Conservation (phyloP, 257 asterid species). For the Solanum pinnatisectum region DNA sequence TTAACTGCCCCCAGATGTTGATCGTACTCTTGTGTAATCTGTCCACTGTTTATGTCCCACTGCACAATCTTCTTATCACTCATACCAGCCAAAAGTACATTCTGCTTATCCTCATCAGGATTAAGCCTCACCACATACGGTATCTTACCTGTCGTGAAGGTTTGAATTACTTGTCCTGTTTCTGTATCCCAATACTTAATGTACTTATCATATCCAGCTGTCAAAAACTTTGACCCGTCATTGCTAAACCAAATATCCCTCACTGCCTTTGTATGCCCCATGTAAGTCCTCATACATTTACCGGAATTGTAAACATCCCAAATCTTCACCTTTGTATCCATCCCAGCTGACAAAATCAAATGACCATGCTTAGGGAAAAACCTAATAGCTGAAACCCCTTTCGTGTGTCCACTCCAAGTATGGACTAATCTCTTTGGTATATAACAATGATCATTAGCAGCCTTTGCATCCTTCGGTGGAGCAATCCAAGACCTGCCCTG, state of each 20-base stretch:
- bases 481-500: constrained; percentile 98
- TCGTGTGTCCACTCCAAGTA: constrained; percentile 97
- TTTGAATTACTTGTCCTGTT: constrained; percentile 92
- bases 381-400: constrained; percentile 94
- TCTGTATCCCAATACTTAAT: constrained; percentile 99
- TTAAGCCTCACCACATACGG: constrained; percentile 94
- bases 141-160: constrained; percentile 82
- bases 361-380: constrained; percentile 93
- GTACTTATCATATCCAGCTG: constrained; percentile 92
- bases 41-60: constrained; percentile 95
- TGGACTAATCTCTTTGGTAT: constrained; percentile 94
- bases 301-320: constrained; percentile 95
- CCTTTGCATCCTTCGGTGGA: constrained; percentile 93
- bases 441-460: constrained; percentile 89
- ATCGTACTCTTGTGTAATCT: constrained; percentile 97
- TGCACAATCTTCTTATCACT: constrained; percentile 99
- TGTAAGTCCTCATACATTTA: constrained; percentile 93
- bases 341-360: constrained; percentile 88
- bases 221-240: constrained; percentile 84
- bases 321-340: constrained; percentile 94
- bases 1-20: constrained; percentile 99
- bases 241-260: constrained; percentile 88
- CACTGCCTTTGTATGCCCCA: constrained; percentile 94
- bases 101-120: constrained; percentile 98
- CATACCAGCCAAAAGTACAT: constrained; percentile 92